These are phyloP conservation scores for Nannizziopsis arthrosporioides DNA, from an alignment of 2,329 filamentous ascomycete genomes.

Conservation along the genomic window DNA sequence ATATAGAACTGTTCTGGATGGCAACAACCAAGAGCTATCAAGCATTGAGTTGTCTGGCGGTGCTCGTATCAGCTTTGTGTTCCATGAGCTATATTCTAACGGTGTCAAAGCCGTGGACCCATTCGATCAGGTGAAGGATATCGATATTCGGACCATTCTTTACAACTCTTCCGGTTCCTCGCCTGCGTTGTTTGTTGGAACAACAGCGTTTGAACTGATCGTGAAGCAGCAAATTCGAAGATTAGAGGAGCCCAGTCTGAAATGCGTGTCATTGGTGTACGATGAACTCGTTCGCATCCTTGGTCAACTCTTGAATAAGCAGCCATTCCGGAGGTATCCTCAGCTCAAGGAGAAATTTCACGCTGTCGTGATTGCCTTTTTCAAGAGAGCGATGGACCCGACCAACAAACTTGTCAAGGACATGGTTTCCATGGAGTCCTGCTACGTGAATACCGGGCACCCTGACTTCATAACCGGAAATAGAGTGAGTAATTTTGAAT, in stretches of 20 bases:
- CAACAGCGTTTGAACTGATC: slow-evolving; percentile 94
- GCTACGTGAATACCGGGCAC: slow-evolving; percentile 97
- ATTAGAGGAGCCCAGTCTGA: slow-evolving; percentile 88
- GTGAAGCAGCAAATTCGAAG: slow-evolving; percentile 98
- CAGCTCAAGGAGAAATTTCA: slow-evolving; percentile 94
- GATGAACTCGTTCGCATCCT: slow-evolving; percentile 95
- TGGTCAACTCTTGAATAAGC: slow-evolving; percentile 75
- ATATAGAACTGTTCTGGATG: slow-evolving; percentile 89
- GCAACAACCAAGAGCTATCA: slow-evolving; percentile 91
- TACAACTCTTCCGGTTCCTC: slow-evolving; percentile 99
- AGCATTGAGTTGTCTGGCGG: slow-evolving; percentile 90
- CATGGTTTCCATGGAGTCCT: slow-evolving; percentile 87
- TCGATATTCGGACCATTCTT: slow-evolving; percentile 90
- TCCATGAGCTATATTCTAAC: slow-evolving; percentile 96
- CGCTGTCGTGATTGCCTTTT: slow-evolving; percentile 79
- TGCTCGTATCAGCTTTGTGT: slow-evolving; percentile 97
- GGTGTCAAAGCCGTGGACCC: slow-evolving; percentile 96
- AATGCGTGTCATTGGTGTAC: slow-evolving; percentile 94
- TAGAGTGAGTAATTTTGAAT: slow-evolving; percentile 44
- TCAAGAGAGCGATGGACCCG: slow-evolving; percentile 96
- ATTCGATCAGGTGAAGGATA: slow-evolving; percentile 93
- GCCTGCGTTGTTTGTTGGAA: slow-evolving; percentile 91
- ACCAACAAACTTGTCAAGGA: slow-evolving; percentile 95
- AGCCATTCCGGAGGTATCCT: slow-evolving; percentile 87
- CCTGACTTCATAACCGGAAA: slow-evolving; percentile 96